Base-by-base conservation (phyloP, 108 stramenopile genomes). In the Cyclostephanos invisitatus region DNA sequence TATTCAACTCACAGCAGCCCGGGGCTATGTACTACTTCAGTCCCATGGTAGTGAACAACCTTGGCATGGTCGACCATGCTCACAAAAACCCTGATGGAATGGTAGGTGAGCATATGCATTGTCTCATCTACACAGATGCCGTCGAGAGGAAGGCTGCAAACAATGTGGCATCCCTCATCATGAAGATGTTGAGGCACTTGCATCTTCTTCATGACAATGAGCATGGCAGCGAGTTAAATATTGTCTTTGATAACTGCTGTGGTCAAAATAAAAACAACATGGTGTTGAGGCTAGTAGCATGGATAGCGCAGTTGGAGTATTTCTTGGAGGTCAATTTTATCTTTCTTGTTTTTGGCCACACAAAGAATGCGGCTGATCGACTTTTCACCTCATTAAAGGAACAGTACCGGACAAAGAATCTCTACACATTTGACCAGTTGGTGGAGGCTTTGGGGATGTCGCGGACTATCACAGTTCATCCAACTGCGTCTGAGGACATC, bases 231-330 rank as follows among this genome's bases (percentile, higher is more conserved):
- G 32, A 32, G 32, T 32, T 32, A 4, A 32, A 32, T 22, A 18
- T 64, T 64, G 24, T 54, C 17, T 67, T 54, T 29, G 75, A 76
- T 25, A 77, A 71, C 25, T 77, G 70, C 49, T 40, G 22, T 0
- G 76, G 76, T n/a, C 70, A 77, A 49, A 77, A 71, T 38, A 71
- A 77, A 37, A 77, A 77, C 62, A 77, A 77, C 22, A 64, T 62
- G 20, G 62, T 77, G 7, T 17, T 77, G 22, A 59, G 62, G 59
- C 27, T 67, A 15, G 27, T 48, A 1, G 35, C 20, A 47, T 75
- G 48, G 47, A 20, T 75, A 0, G 4, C 1, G 29, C 37, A 6
- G 35, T 21, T 51, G 50, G 50, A 29, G 17, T 66, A 66, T 15
- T 66, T 66, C 64, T 53, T 53, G 3, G n/a, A 0, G n/a, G 64